Percentiles rank a stretch among this genome's conserved stretches.
These are phyloP conservation scores for Austroboletus festivus DNA, from an alignment of 768 basidiomycete species.

Conservation along the genomic window DNA sequence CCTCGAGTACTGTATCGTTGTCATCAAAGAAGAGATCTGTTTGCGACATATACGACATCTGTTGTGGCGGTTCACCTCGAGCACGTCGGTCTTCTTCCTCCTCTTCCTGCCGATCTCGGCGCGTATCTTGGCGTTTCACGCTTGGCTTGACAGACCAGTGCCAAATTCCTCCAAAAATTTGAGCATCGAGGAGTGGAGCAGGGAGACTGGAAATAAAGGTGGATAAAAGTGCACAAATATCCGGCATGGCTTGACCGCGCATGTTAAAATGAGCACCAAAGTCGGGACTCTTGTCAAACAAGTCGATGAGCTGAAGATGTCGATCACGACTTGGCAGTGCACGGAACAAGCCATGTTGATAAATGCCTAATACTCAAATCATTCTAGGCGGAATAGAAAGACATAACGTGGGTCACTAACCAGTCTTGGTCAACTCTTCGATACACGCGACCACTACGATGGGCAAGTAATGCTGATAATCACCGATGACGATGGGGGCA, in stretches of 20 bases:
- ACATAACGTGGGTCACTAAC: slow-evolving; percentile 13
- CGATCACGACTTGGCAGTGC: slow-evolving; percentile 40
- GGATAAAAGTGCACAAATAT: slow-evolving; percentile 45
- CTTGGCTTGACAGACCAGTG: slow-evolving; percentile 44
- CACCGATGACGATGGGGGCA: slow-evolving; percentile 32
- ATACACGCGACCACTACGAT: slow-evolving; percentile 39
- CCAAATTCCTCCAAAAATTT: slow-evolving; percentile 42
- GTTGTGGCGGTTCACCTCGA: slow-evolving; percentile 26
- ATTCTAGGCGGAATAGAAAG: neutral
- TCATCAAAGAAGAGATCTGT: slow-evolving; percentile 17
- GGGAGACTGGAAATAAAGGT: slow-evolving; percentile 48
- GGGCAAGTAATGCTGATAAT: slow-evolving; percentile 38
- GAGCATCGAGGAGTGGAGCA: slow-evolving; percentile 41
- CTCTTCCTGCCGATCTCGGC: slow-evolving; percentile 27
- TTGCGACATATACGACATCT: slow-evolving; percentile 5
- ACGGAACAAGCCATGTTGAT: slow-evolving; percentile 42
- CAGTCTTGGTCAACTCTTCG: slow-evolving; percentile 47
- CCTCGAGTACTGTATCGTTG: slow-evolving; percentile 26
- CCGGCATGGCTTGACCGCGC: slow-evolving; percentile 38
- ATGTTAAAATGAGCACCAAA: slow-evolving; percentile 25
- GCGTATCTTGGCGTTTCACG: slow-evolving; percentile 32
- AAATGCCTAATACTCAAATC: slow-evolving; percentile 34
- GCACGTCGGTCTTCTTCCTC: slow-evolving; percentile 33
- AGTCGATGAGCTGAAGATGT: slow-evolving; percentile 36
- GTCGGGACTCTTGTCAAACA: slow-evolving; percentile 35